Conservation (phyloP, 2,329 filamentous ascomycete species). For the Xylariaceae sp. region DNA sequence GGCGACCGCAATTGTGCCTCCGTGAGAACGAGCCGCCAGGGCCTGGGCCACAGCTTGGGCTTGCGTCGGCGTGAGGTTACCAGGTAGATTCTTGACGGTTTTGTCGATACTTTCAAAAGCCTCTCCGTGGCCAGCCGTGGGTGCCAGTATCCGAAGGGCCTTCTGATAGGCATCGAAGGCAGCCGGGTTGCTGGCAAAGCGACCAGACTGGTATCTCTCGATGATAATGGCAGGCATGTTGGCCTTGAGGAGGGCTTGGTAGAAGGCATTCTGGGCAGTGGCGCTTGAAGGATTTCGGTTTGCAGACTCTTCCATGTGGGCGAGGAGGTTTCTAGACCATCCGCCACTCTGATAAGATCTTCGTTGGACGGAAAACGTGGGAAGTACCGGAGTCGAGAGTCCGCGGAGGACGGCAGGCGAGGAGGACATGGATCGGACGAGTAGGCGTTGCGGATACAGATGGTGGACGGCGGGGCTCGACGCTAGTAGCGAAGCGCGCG, state of each 20-base stretch:
- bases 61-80: conserved; percentile 52
- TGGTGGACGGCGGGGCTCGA: conserved; percentile 28
- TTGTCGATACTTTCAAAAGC: conserved; percentile 20
- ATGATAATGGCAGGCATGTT: conserved; percentile 92
- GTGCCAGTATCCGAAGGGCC: conserved; percentile 51
- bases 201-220: conserved; percentile 80
- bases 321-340: conserved; percentile 61
- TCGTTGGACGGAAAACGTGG: conserved; percentile 24
- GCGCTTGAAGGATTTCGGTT: conserved; percentile 88
- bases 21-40: conserved; percentile 64
- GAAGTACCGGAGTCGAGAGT: conserved; percentile 16
- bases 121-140: conserved; percentile 30
- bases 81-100: conserved; percentile 32
- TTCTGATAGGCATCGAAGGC: conserved; percentile 75
- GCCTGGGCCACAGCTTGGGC: conserved; percentile 77
- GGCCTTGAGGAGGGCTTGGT: conserved; percentile 80
- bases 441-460: conserved; percentile 21
- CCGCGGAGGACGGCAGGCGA: conserved; percentile 19
- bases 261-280: conserved; percentile 87
- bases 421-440: conserved; percentile 27
- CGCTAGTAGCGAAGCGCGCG: conserved; percentile 28
- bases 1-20: conserved; percentile 57
- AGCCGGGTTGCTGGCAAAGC: conserved; percentile 73
- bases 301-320: conserved; percentile 81
- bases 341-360: conserved; percentile 42